Evolutionary conservation across 495 filamentous ascomycete genomes (phyloP).

Genomic region (Pyrenopolyporus hunteri): DNA sequence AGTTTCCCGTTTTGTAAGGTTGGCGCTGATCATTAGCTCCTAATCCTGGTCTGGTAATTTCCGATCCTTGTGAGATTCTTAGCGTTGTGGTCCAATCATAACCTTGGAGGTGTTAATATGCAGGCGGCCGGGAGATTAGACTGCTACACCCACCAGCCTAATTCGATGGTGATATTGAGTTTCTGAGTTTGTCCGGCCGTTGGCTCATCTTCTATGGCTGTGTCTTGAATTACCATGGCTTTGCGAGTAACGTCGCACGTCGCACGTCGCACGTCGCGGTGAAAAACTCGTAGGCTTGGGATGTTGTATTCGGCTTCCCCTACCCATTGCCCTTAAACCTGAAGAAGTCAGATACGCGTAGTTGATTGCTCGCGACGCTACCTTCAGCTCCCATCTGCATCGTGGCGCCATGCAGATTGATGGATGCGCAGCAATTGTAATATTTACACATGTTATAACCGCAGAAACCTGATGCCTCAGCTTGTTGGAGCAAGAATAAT

Average conservation of each 20-base stretch:
- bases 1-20: background rate
- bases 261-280: no score
- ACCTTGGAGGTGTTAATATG: background rate
- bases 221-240: background rate
- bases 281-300: no score
- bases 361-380: no score
- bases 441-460: no score
- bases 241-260: constrained; percentile 20
- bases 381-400: no score
- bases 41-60: constrained; percentile 22
- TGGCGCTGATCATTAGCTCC: constrained; percentile 5
- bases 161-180: background rate
- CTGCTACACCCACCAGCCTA: background rate
- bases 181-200: background rate
- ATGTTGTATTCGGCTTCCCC: no score
- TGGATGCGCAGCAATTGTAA: no score
- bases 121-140: constrained; percentile 9
- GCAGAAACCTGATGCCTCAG: no score
- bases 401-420: no score
- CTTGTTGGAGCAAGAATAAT: no score
- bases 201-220: background rate
- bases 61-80: constrained; percentile 16
- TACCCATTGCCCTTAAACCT: no score
- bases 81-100: background rate
- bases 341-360: no score